These are phyloP conservation scores for Pseudovirgaria hyperparasitica DNA, from an alignment of 2,329 filamentous ascomycete genomes.

Conservation along the genomic window DNA sequence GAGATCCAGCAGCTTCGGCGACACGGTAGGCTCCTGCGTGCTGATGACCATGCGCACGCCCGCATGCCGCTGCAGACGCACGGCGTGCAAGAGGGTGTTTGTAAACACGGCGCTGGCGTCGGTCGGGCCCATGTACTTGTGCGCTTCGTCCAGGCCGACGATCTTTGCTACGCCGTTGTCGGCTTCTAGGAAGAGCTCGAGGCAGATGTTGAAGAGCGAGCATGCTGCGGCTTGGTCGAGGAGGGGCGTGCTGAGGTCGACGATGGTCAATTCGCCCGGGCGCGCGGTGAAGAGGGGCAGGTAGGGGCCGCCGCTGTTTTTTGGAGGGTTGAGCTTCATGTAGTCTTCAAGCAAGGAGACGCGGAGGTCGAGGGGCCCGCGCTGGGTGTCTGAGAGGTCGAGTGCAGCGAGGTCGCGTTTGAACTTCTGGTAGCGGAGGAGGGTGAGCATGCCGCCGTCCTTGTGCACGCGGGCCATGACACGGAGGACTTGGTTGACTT, in stretches of 20 bases:
- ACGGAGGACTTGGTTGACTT: slow-evolving; percentile 7
- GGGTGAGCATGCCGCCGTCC: slow-evolving; percentile 5
- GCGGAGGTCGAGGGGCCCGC: slow-evolving; percentile 6
- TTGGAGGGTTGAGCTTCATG: slow-evolving; percentile 1
- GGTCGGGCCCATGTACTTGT: slow-evolving; percentile 56
- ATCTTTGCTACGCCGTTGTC: slow-evolving; percentile 40
- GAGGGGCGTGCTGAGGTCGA: slow-evolving; percentile 64
- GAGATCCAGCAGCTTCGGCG: slow-evolving; percentile 54
- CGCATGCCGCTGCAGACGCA: slow-evolving; percentile 59
- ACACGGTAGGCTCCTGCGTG: slow-evolving; percentile 66
- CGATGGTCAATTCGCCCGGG: slow-evolving; percentile 46
- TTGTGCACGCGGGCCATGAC: slow-evolving; percentile 6
- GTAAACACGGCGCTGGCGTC: slow-evolving; percentile 47
- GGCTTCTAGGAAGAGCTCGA: slow-evolving; percentile 50
- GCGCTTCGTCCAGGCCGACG: slow-evolving; percentile 63
- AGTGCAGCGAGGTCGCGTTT: slow-evolving; percentile 1
- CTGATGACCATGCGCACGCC: slow-evolving; percentile 56
- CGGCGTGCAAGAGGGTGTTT: slow-evolving; percentile 45
- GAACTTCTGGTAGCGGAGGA: slow-evolving; percentile 6
- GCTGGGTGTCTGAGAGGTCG: slow-evolving; percentile 5
- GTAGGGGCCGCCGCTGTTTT: not conserved
- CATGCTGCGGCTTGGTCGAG: slow-evolving; percentile 55
- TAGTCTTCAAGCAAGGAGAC: slow-evolving; percentile 8
- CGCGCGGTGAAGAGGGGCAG: slow-evolving; percentile 14
- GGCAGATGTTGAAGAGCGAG: slow-evolving; percentile 57